Conservation (phyloP, 306 rosid species). For the Begonia loranthoides region DNA sequence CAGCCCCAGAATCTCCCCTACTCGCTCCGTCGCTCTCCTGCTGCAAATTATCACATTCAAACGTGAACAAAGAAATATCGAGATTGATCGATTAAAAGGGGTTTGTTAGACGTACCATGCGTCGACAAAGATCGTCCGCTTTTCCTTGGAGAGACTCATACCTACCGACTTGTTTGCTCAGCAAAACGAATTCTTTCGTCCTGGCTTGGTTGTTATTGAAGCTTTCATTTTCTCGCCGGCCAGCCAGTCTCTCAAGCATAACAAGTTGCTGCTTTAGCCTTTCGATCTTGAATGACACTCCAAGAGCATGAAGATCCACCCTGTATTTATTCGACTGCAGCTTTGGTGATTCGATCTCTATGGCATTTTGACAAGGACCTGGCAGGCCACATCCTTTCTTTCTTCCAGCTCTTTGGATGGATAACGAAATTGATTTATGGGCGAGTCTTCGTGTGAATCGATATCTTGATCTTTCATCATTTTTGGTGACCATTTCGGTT, state of each 20-base stretch:
- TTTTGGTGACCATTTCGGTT: constrained; percentile 25
- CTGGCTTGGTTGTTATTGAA: constrained; percentile 27
- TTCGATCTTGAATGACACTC: constrained; percentile 83
- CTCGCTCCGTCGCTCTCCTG: constrained; percentile 47
- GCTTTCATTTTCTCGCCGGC: constrained; percentile 39
- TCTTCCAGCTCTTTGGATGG: constrained; percentile 23
- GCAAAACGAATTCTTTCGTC: constrained; percentile 33
- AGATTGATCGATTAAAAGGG: too few species aligned
- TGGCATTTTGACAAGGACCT: constrained; percentile 13
- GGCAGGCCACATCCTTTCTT: constrained; percentile 15
- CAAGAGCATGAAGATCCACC: constrained; percentile 90
- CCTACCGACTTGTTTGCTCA: constrained; percentile 71
- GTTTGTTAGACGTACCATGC: constrained; percentile 48
- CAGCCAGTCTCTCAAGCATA: constrained; percentile 70
- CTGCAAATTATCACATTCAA: constrained; percentile 25
- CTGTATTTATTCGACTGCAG: constrained; percentile 33
- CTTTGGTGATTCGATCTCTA: constrained; percentile 12
- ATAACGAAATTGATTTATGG: constrained; percentile 11
- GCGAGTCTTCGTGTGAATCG: constrained; percentile 8
- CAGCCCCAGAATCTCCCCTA: constrained; percentile 28
- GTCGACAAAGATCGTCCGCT: constrained; percentile 67
- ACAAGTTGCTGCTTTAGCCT: constrained; percentile 81
- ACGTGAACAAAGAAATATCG: too few species aligned
- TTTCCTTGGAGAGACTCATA: constrained; percentile 76
- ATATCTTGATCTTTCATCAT: constrained; percentile 13